Evolutionary conservation across 2,329 filamentous ascomycete genomes (phyloP).

Genomic region (Diaporthe capsici): DNA sequence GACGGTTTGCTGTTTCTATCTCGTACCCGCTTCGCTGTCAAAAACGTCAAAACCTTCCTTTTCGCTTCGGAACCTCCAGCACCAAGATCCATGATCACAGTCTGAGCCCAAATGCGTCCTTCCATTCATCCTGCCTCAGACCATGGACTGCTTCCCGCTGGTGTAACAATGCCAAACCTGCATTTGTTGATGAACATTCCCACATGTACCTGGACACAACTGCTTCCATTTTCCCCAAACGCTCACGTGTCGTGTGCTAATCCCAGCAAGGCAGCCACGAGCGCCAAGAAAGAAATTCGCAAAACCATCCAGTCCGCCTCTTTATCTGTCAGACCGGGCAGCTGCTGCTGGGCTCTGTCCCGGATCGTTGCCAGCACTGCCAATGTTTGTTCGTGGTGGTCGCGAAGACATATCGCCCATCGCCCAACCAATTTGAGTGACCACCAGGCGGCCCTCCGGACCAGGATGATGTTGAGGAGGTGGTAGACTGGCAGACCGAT

Average conservation of each 20-base stretch:
- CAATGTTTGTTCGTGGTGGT: background rate
- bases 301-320: background rate
- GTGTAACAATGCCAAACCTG: background rate
- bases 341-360: background rate
- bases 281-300: background rate
- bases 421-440: background rate
- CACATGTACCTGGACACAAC: background rate
- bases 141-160: background rate
- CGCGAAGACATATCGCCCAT: background rate
- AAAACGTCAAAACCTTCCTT: background rate
- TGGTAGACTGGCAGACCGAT: background rate
- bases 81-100: background rate
- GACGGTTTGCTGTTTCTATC: background rate
- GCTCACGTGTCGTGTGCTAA: background rate
- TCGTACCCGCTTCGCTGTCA: background rate
- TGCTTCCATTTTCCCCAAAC: background rate
- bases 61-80: background rate
- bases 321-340: background rate
- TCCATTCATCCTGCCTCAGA: background rate
- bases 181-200: background rate
- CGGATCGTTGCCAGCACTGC: background rate
- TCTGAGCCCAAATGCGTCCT: background rate
- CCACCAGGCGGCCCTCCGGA: background rate
- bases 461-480: background rate
- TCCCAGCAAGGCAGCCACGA: background rate